phyloP scores from a whole-genome alignment of 179 eudicot species.

The Beta corolliflora region DNA sequence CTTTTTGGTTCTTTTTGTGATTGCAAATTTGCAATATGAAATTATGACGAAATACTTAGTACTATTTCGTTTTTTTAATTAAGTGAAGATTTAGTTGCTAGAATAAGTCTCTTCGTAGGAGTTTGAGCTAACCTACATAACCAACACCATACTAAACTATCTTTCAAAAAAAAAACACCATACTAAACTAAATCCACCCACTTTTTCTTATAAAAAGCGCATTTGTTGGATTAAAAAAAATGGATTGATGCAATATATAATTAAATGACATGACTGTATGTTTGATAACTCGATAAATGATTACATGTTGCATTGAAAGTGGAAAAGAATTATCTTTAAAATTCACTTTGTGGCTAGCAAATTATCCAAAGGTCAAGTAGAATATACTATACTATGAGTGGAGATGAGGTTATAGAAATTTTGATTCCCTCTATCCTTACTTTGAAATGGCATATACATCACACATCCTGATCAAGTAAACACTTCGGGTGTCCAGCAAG shows the following conservation, averaged over 20 bases:
- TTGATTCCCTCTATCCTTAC: no score
- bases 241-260: not conserved
- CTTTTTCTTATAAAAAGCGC: not conserved
- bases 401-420: not conserved
- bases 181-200: not conserved
- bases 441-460: no score
- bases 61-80: not conserved
- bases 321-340: no score
- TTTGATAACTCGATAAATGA: not conserved
- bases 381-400: not conserved
- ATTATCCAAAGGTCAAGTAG: slow-evolving; percentile 11
- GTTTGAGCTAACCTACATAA: not conserved
- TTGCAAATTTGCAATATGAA: not conserved
- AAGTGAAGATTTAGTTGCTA: not conserved
- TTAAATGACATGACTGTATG: not conserved
- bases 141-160: not conserved
- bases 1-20: slow-evolving; percentile 8
- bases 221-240: not conserved
- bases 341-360: not conserved
- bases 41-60: not conserved
- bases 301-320: not conserved
- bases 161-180: no score
- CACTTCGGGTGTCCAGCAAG: no score
- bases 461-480: no score
- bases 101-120: not conserved